phyloP scores from a whole-genome alignment of 1,139 yeast species.

The Yamadazyma buinensis region DNA sequence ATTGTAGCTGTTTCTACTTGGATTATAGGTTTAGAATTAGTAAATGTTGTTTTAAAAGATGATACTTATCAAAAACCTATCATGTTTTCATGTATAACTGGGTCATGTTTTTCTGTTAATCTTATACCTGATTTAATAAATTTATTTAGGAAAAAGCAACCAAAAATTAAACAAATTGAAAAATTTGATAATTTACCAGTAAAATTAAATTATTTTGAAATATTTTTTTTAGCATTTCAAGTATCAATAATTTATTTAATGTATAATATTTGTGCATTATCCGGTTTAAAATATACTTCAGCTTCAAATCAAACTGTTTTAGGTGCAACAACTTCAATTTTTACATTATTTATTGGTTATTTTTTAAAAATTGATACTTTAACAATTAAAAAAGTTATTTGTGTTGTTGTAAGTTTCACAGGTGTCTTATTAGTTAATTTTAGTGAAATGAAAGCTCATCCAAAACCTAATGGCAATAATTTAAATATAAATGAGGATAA shows the following conservation, averaged over 20 bases:
- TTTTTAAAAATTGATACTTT: slow-evolving; percentile 38
- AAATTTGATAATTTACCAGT: slow-evolving; percentile 3
- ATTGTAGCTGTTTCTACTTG: slow-evolving; percentile 42
- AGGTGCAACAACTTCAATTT: slow-evolving; percentile 50
- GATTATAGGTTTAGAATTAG: slow-evolving; percentile 48
- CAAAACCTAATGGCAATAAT: no score
- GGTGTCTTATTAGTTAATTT: slow-evolving; percentile 49
- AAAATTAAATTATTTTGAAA: slow-evolving; percentile 26
- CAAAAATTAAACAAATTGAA: neutral
- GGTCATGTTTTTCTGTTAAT: slow-evolving; percentile 43
- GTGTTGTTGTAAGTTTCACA: slow-evolving; percentile 40
- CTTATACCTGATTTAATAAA: slow-evolving; percentile 33
- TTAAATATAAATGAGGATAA: slow-evolving; percentile 16
- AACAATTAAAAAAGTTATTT: slow-evolving; percentile 37
- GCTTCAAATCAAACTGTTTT: slow-evolving; percentile 53
- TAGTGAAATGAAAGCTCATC: slow-evolving; percentile 22
- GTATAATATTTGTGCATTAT: slow-evolving; percentile 38
- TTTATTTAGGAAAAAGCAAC: neutral
- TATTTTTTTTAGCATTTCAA: slow-evolving; percentile 32
- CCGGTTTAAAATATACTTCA: slow-evolving; percentile 45
- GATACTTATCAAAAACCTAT: slow-evolving; percentile 47
- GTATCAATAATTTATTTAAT: slow-evolving; percentile 40
- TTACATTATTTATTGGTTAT: slow-evolving; percentile 45
- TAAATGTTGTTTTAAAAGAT: slow-evolving; percentile 46
- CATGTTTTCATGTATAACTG: slow-evolving; percentile 44